Conservation (phyloP, 768 basidiomycete genomes). For the Podaxis sp. region DNA sequence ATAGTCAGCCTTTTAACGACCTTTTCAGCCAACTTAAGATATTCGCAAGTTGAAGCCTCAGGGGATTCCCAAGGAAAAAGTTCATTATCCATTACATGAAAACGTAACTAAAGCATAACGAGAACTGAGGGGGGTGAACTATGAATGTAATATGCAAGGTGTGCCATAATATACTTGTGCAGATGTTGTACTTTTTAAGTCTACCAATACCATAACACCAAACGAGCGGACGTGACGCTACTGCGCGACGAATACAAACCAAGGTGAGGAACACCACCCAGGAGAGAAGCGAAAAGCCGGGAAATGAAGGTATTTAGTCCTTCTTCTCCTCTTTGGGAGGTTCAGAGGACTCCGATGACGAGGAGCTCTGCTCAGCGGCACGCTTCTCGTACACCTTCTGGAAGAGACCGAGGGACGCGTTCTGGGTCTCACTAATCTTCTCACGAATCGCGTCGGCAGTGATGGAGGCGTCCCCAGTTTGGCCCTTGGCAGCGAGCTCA, state of each 20-base stretch:
- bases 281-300: constrained; percentile 8
- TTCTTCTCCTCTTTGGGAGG: constrained; percentile 77
- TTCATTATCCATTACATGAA: constrained; percentile 13
- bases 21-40: not conserved
- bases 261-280: constrained; percentile 10
- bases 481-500: constrained; percentile 87
- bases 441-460: constrained; percentile 87
- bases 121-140: constrained; percentile 16
- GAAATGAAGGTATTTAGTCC: constrained; percentile 48
- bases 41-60: not conserved
- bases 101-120: constrained; percentile 10
- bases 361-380: constrained; percentile 57
- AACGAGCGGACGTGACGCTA: constrained; percentile 12
- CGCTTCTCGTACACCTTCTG: constrained; percentile 97
- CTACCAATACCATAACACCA: constrained; percentile 21
- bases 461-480: constrained; percentile 76
- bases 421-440: constrained; percentile 92
- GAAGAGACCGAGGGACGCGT: constrained; percentile 95
- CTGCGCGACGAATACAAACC: constrained; percentile 3
- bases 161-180: constrained; percentile 14
- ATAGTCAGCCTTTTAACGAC: not conserved
- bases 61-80: not conserved
- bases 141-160: constrained; percentile 11
- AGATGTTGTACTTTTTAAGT: constrained; percentile 28
- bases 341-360: constrained; percentile 43